These are phyloP conservation scores for Magnolia changhungtana DNA, from an alignment of 164 flowering plant species.

Conservation along the genomic window DNA sequence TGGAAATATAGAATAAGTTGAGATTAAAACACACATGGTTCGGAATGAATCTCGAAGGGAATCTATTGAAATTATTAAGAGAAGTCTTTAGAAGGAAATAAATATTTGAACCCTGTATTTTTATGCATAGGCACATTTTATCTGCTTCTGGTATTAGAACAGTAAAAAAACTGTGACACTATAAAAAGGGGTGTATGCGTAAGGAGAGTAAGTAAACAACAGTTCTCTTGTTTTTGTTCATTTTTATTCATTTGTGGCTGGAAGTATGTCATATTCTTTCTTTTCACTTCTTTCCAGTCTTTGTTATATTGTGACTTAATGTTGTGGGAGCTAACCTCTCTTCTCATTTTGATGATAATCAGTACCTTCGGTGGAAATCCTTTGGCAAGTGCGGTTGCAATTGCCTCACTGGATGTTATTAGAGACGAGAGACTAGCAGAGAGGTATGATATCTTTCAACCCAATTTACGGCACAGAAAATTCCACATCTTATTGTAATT, in stretches of 20 bases:
- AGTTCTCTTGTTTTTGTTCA: not conserved
- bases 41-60: too few relatives aligned
- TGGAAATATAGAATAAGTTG: too few relatives aligned
- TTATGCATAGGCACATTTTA: too few relatives aligned
- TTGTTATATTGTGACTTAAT: not conserved
- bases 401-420: conserved; percentile 83
- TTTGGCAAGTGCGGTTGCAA: conserved; percentile 85
- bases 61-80: too few relatives aligned
- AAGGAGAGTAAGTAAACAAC: too few relatives aligned
- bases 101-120: too few relatives aligned
- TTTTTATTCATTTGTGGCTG: not conserved
- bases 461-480: not conserved
- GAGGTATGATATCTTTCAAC: conserved; percentile 45
- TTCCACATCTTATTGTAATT: not conserved
- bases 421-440: conserved; percentile 78
- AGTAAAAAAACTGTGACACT: too few relatives aligned
- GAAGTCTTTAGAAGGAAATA: too few relatives aligned
- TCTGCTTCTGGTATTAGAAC: too few relatives aligned
- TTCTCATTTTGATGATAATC: conserved; percentile 19
- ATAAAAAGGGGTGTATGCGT: too few relatives aligned
- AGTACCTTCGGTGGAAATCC: conserved; percentile 99
- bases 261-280: not conserved
- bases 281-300: not conserved
- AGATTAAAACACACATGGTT: too few relatives aligned
- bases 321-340: conserved; percentile 6